Evolutionary conservation across 805 yeast species (phyloP).

Genomic region (Saturnispora ahearnii): DNA sequence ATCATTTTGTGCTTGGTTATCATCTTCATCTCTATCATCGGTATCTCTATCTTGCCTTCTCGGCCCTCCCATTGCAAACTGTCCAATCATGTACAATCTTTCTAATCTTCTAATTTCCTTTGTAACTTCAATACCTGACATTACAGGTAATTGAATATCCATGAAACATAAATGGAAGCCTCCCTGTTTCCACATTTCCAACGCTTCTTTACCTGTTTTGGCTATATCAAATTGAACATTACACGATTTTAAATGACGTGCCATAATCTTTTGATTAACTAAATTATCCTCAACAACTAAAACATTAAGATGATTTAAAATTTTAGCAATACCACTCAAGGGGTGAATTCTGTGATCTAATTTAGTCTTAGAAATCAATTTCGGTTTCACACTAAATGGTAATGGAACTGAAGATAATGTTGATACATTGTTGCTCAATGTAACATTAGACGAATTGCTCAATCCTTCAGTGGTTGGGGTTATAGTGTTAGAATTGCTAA

Average conservation of each 20-base stretch:
- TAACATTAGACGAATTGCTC: neutral
- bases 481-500: neutral
- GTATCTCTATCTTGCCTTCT: slow-evolving; percentile 10
- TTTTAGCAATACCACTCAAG: slow-evolving; percentile 34
- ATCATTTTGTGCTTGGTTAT: neutral
- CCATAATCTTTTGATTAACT: slow-evolving; percentile 85
- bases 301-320: slow-evolving; percentile 83
- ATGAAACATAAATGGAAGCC: slow-evolving; percentile 90
- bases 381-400: neutral
- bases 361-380: slow-evolving; percentile 1
- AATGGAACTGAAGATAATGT: neutral
- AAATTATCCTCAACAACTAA: slow-evolving; percentile 94
- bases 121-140: slow-evolving; percentile 93
- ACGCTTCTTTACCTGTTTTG: slow-evolving; percentile 89
- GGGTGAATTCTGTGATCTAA: slow-evolving; percentile 8
- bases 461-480: slow-evolving; percentile 1
- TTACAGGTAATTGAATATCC: slow-evolving; percentile 96
- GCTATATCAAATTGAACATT: slow-evolving; percentile 81
- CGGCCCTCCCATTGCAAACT: slow-evolving; percentile 27
- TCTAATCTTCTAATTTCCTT: slow-evolving; percentile 84
- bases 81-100: slow-evolving; percentile 68
- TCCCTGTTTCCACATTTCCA: slow-evolving; percentile 89
- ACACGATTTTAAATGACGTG: slow-evolving; percentile 78
- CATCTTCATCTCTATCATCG: slow-evolving; percentile 10
- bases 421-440: neutral